Evolutionary conservation across 2,329 filamentous ascomycete species (phyloP), one percentile per base, ranked within the genome.

Genomic region (Cladophialophora yegresii): DNA sequence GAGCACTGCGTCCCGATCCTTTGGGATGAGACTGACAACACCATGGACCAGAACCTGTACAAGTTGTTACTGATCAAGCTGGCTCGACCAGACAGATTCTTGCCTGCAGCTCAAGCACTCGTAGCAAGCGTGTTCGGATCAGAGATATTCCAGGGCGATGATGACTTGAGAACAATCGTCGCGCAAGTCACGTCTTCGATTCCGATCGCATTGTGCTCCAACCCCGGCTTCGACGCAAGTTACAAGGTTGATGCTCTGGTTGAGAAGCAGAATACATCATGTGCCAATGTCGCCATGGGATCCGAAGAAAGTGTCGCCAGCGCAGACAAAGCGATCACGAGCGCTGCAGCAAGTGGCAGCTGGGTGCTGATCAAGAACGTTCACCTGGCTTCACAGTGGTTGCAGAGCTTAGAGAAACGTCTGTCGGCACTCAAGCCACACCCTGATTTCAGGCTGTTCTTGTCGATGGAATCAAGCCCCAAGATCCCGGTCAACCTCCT

Each of bases 341-440:
- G 92, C 72, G 95, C 95, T 9, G 93, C 95, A 4, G 91, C 96
- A 63, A 90, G 89, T 16, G 95, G 95, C 70, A 92, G 88, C 28
- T 99, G 95, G 95, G 96, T 99, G 9, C 84, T 99, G 66, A 88
- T 99, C 84, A 99, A 99, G 86, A 99, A 99, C 81, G 95, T 99
- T 22, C 95, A 99, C 77, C 84, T 99, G 67, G 92, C 93, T 32
- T 92, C 95, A 1, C 91, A 92, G 12, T 99, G 96, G 96, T 82
- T 99, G 33, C 93, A 98, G 78, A 96, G 92, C 73, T 84, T 99
- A 16, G 93, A 99, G 81, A 99, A 99, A 83, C 88, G 93, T 51
- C 90, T 99, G 80, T 92, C 96, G 71, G 91, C 92, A 10, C 89
- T 99, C 74, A 97, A 96, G 74, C 93, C 96, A 30, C 92, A 98